Base-by-base conservation (phyloP, 108 stramenopile genomes). In the Schizochytrium sp. region DNA sequence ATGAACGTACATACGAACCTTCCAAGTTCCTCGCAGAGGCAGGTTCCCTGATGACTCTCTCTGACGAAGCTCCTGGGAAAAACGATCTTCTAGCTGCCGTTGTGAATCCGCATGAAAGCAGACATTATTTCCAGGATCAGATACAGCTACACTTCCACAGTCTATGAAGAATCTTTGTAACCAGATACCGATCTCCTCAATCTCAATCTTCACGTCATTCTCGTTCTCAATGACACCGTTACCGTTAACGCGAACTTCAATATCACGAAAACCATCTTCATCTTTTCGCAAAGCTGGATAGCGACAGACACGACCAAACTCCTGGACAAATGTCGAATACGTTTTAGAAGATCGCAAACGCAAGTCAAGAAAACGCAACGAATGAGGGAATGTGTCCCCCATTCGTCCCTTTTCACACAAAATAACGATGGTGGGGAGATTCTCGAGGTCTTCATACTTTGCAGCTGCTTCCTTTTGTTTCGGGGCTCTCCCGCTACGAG, bases 321-420 rank as follows among this genome's bases (percentile, higher is more conserved):
- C 88, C 3, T 88, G 88, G 28, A 61, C 55, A 46, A 88, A 64
- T 38, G 55, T 61, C 17, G 55, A 46, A 49, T 61, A 57, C 61
- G 2, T n/a, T 1, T 46, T 45, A 8, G 55, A 19, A n/a, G 40
- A 40, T 40, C 88, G 88, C 1, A 88, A 59, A 4, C 88, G 60
- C 28, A 69, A 44, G 64, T 88, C 88, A 28, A 88, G 46, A 38
- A 38, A 46, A 57, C 61, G 17, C 17, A 88, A 17, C 44, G 55
- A 57, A 3, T 88, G 55, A 41, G 88, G 88, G 40, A 88, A 88
- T n/a, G 88, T 88, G 3, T 88, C 88, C 50, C 88, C 88, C 88
- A 88, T 88, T 19, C 88, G 61, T 0, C 55, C 88, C 46, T 69
- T 88, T 5, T 88, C 55, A 61, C 88, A 88, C 61, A 88, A 1